Evolutionary conservation across 208 protist genomes (phyloP).

Genomic region (Vickermania ingenoplastis): DNA sequence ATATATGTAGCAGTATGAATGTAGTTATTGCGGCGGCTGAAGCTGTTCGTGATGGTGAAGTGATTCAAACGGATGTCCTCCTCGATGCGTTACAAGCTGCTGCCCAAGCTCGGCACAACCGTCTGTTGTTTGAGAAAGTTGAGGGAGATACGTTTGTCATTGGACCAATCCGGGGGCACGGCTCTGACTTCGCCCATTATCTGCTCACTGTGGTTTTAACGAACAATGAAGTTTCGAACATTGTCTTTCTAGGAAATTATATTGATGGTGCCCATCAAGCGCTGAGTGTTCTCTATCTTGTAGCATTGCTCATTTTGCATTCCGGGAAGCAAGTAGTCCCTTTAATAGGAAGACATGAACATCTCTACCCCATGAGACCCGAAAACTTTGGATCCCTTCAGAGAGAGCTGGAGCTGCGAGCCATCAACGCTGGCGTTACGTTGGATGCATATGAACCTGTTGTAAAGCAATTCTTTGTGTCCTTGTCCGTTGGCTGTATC

Average conservation of each 20-base stretch:
- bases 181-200: conserved; percentile 56
- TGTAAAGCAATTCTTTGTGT: conserved; percentile 49
- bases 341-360: conserved; percentile 68
- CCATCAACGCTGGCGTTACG: conserved; percentile 11
- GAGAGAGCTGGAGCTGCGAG: conserved; percentile 45
- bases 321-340: conserved; percentile 29
- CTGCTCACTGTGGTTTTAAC: conserved; percentile 35
- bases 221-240: conserved; percentile 14
- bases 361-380: conserved; percentile 56
- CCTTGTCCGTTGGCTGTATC: conserved; percentile 54
- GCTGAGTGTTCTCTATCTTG: conserved; percentile 56
- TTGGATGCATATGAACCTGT: conserved; percentile 31
- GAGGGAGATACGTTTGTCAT: conserved; percentile 42
- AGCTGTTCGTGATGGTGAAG: conserved; percentile 17
- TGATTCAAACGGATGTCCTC: conserved; percentile 20
- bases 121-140: conserved; percentile 22
- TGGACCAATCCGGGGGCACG: conserved; percentile 62
- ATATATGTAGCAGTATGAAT: conserved; percentile 9
- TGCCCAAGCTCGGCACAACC: conserved; percentile 1
- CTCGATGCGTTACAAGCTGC: conserved; percentile 15
- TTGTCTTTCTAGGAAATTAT: conserved; percentile 83
- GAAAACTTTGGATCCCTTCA: conserved; percentile 66
- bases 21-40: conserved; percentile 19
- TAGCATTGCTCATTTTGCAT: conserved; percentile 48
- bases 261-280: conserved; percentile 71